Base-by-base conservation (phyloP, 2,329 filamentous ascomycete genomes). In the Chaetomiaceae sp. region DNA sequence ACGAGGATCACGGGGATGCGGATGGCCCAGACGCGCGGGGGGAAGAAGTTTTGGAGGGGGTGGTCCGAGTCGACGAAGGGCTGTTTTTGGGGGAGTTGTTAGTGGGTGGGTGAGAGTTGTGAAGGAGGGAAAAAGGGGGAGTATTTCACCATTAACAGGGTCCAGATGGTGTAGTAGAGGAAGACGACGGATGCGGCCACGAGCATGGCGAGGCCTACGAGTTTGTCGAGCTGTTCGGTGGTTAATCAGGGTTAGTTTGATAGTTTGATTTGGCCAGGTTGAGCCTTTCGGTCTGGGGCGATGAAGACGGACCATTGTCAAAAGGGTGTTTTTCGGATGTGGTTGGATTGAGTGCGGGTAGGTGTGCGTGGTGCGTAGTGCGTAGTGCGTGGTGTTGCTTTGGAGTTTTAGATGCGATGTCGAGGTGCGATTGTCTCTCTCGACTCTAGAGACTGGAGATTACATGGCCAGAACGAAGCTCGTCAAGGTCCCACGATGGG, bases 1-100 rank as follows among this genome's bases (percentile, higher is more conserved):
- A 96, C 86, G 61, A 99, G 84, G 68, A 99, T 96, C 63, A 99
- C 92, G 62, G 93, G 93, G 65, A 99, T 93, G 69, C 93, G 91
- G 68, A 99, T 96, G 55, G 93, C 93, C 93, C 93, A 99, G 68
- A 96, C 91, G 69, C 93, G 91, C 41, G 92, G 92, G 56, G 89
- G 93, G 76, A 99, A 99, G 75, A 97, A 79, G 68, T 86, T 86
- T 68, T 99, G 93, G 53, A 97, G 85, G 51, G 89, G 85, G 71
- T 99, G 93, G 68, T 89, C 89, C 51, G 87, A 82, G 71, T 99
- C 93, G 71, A 99, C 93, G 70, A 99, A 99, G 68, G 93, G 93
- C 93, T 99, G 61, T 38, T 25, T 17, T 34, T 31, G 41, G n/a
- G 13, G 23, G 13, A 8, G 19, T 16, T 20, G 38, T 41, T 44